Evolutionary conservation across 2,329 filamentous ascomycete species (phyloP), one percentile per base, ranked within the genome.

Genomic region (Trematosphaeria pertusa): DNA sequence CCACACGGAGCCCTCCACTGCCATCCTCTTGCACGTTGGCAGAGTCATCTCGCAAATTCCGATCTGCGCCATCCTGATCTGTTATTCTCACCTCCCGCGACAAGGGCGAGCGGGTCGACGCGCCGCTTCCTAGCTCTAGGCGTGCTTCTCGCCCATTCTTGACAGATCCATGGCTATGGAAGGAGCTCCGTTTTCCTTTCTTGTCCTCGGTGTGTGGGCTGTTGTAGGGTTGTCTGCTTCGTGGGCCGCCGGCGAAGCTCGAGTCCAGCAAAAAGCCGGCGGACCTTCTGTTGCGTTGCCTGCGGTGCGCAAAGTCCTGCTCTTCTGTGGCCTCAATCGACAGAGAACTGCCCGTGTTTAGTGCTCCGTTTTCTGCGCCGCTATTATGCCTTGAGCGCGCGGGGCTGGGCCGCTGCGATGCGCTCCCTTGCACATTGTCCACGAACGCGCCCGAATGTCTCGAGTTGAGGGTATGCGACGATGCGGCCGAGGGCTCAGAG

Each of bases 231-330:
- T 48, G 63, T 52, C 56, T 65, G 50, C 32, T 68, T 21, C 54
- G 57, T 9, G 60, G 52, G 17, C 50, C 53, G 32, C 50, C 66
- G 52, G 64, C 50, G 50, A 73, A 64, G 56, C 71, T 56, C 15
- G 71, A 61, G 26, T 80, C 77, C 28, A 82, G 64, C 32, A 82
- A 58, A 47, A 77, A 78, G 24, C 75, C 74, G 18, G 73, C 74
- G 11, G 72, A 67, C 41, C 64, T 67, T 41, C 65, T 61, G 4
- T 58, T 48, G 17, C 64, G 57, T 34, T 64, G 64, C 42, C 61
- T 60, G 33, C 64, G 59, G 36, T 56, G 60, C 36, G 61, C 61
- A 56, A 69, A 66, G 46, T 71, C 68, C 30, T 62, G 61, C 38
- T 65, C 65, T 18, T 61, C 54, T 34, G 65, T 59, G 2, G 58